Evolutionary conservation across 441 rosid species (phyloP), one percentile per base, ranked within the genome.

Genomic region (Adansonia grandidieri): DNA sequence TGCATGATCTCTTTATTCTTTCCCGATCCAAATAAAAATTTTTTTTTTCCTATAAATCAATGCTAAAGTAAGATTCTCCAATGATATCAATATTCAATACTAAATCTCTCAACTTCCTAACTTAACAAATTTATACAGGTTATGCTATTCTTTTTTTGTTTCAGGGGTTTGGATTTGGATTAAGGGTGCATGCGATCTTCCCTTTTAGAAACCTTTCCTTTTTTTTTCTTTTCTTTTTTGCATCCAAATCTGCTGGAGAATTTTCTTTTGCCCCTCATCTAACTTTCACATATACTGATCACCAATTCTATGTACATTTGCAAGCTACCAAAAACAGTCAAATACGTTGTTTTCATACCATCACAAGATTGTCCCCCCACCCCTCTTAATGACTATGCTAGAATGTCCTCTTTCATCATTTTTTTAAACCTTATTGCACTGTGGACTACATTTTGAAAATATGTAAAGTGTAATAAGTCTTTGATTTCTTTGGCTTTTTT

Each of bases 291-390:
- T 15, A 32, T 32, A 63, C 10, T 19, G 63, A 57, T 58, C 63
- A 58, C 22, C 32, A 42, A 65, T 14, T 28, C 47, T 9, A n/a
- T 40, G 11, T 6, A 65, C 40, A 15, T 20, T 19, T n/a, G 37
- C 45, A 44, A 37, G 20, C 45, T 40, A 65, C 64, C 45, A 71
- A 9, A 19, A 76, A 48, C 66, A 58, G 80, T 75, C 79, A 82
- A 78, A 70, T 19, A 63, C 19, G 74, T 75, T 74, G 48, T 54
- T 70, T 45, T 74, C 79, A 71, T 19, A 53, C 8, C n/a, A 50
- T 72, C 56, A 48, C 56, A 65, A 58, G 17, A 66, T 6, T 60
- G 75, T 77, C 37, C 37, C 56, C 24, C 11, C 7, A 54, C 2
- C 50, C 63, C 10, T n/a, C 42, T 20, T 42, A 40, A 24, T 32